phyloP scores from a whole-genome alignment of 2,329 filamentous ascomycete genomes.

The Penicillium sp. region DNA sequence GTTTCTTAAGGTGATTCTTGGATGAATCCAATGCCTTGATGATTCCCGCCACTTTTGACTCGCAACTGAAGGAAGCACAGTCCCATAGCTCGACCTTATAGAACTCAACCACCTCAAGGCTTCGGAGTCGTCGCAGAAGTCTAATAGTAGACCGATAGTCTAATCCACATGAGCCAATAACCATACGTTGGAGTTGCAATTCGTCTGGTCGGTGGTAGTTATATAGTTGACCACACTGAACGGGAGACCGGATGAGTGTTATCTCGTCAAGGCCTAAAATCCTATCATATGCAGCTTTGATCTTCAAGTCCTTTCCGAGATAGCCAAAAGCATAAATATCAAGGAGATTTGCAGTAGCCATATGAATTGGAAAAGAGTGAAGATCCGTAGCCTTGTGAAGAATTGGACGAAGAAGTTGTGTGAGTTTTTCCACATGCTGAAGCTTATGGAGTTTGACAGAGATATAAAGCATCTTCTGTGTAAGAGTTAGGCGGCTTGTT shows the following conservation, averaged over 20 bases:
- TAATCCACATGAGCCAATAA: constrained; percentile 1
- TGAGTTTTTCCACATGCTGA: neutral
- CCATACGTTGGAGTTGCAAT: neutral
- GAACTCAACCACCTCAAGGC: neutral
- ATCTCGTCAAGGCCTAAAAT: neutral
- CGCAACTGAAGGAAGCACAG: neutral
- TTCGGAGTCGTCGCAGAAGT: neutral
- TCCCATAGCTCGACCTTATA: neutral
- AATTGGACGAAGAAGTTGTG: neutral
- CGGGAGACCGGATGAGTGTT: neutral
- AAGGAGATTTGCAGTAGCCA: neutral
- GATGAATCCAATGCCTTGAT: neutral
- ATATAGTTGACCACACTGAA: neutral
- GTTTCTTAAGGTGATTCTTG: neutral
- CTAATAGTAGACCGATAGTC: neutral
- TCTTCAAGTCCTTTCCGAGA: neutral
- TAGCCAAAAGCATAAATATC: neutral
- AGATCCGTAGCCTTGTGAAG: neutral
- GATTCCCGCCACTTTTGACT: neutral
- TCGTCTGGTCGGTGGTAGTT: neutral
- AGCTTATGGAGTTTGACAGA: neutral
- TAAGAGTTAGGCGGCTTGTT: neutral
- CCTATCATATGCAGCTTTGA: neutral
- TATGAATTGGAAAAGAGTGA: neutral
- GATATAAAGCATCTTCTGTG: neutral